Base-by-base conservation (phyloP, 192 early-diverging fungal species). In the Coemansia sp. region DNA sequence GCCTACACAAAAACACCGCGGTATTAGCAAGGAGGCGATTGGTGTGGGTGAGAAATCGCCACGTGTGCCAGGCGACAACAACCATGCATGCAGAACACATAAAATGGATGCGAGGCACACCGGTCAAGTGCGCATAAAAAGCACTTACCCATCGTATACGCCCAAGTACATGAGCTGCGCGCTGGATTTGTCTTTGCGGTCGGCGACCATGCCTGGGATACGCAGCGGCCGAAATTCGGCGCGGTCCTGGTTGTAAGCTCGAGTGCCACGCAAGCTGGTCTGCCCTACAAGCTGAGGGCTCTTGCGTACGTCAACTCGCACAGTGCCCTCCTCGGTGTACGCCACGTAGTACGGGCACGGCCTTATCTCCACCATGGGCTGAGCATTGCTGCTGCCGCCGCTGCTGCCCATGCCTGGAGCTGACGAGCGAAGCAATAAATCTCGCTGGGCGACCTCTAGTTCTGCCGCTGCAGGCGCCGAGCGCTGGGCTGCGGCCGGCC, bases 131-230 rank as follows among this genome's bases (percentile, higher is more conserved):
- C 34, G 16, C 36, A 37, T 37, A 26, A 20, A 10, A 10, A 10
- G 48, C 21, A 52, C 20, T 68, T 70, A 79, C 77, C 77, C 77
- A 50, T 79, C 77, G 36, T 79, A 79, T 5, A 73, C 65, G 33
- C 77, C 77, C 50, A 74, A 25, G 42, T 73, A 79, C 77, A 79
- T 79, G 20, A 79, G 42, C 72, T 79, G 77, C 16, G 77, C 77
- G 65, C 77, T 74, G 71, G 62, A 70, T 23, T 61, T 70, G 68
- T 71, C 77, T 45, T 52, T 64, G 41, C 77, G 67, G 62, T 74
- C 77, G 37, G 72, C 68, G 14, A 74, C 77, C 77, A 79, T 74
- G 16, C 77, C 77, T 21, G 77, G 77, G 36, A 79, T 79, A 35
- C 77, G 77, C 56, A 79, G 72, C 47, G 77, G 77, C n/a, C 68